Evolutionary conservation across 2,329 filamentous ascomycete species (phyloP), one percentile per base, ranked within the genome.

Genomic region (Colletotrichum sp.): DNA sequence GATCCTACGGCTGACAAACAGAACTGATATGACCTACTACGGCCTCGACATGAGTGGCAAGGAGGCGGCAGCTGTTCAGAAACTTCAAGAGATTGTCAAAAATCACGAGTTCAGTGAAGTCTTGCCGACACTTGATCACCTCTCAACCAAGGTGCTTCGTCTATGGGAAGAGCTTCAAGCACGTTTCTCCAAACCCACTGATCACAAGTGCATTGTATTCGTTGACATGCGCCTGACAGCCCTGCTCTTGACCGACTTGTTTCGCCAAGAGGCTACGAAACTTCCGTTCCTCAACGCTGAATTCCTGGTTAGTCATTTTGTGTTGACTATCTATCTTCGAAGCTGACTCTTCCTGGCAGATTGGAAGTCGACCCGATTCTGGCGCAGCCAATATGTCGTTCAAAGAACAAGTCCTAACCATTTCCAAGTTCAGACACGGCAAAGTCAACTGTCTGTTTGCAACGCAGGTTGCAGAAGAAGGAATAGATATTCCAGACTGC

Each of bases 161-260:
- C 88, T 98, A 1, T 81, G 91, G 27, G 80, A 86, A 3, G 90
- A 92, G 69, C 86, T 98, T 1, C 80, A 82, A 5, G 82, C 90
- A 9, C 88, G 93, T 64, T 98, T 95, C 78, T 84, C 88, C 36
- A 82, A 86, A 3, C 83, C 86, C 4, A 87, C 86, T 2, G 87
- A 91, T 8, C 86, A 88, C 33, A 92, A 92, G 21, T 98, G 95
- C 79, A 98, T 99, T 69, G 90, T 98, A 0, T 98, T 99, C 81
- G 95, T 98, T 0, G 88, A 95, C 74, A 89, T 93, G 80, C 89
- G 95, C 54, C 91, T 93, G 76, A 96, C 95, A 1, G 96, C 96
- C 1, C 89, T 91, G 21, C 83, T 97, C 18, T 85, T 99, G 2
- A 86, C 89, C 2, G 91, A 93, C 57, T 85, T 98, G 1, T 93